A percentile compares a stretch with the other conserved stretches of the same genome.
These are phyloP conservation scores for Coniella lustricola DNA, from an alignment of 2,329 filamentous ascomycete species.

Conservation along the genomic window DNA sequence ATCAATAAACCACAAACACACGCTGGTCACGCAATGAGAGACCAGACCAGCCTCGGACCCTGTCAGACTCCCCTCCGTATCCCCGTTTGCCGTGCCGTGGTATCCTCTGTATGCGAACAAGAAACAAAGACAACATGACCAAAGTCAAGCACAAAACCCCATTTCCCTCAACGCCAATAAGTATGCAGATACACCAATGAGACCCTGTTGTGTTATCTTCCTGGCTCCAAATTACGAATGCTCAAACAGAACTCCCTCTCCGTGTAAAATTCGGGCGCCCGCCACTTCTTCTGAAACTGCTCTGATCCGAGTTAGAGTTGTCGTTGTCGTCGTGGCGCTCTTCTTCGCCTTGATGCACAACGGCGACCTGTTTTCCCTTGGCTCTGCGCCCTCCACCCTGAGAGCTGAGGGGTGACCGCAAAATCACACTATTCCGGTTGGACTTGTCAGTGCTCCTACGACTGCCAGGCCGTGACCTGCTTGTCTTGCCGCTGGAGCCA, in stretches of 20 bases:
- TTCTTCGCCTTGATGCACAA: conserved; percentile 40
- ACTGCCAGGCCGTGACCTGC: conserved; percentile 27
- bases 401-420: conserved; percentile 29
- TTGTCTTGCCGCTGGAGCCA: conserved; percentile 19
- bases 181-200: not conserved
- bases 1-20: no score
- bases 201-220: not conserved
- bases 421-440: conserved; percentile 15
- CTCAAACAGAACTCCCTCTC: conserved; percentile 38
- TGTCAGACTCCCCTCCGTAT: not conserved
- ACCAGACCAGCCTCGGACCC: no score
- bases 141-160: conserved; percentile 7
- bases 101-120: not conserved
- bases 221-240: not conserved
- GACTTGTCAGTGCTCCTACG: conserved; percentile 32
- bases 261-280: conserved; percentile 19
- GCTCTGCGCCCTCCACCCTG: conserved; percentile 27
- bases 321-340: conserved; percentile 20
- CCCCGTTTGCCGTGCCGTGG: conserved; percentile 3
- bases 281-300: conserved; percentile 8
- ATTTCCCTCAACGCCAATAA: not conserved
- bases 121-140: conserved; percentile 2
- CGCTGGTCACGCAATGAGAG: no score
- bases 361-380: conserved; percentile 43
- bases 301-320: conserved; percentile 11